Evolutionary conservation across 345 rosid genomes (phyloP).

Genomic region (Barbarea vulgaris): DNA sequence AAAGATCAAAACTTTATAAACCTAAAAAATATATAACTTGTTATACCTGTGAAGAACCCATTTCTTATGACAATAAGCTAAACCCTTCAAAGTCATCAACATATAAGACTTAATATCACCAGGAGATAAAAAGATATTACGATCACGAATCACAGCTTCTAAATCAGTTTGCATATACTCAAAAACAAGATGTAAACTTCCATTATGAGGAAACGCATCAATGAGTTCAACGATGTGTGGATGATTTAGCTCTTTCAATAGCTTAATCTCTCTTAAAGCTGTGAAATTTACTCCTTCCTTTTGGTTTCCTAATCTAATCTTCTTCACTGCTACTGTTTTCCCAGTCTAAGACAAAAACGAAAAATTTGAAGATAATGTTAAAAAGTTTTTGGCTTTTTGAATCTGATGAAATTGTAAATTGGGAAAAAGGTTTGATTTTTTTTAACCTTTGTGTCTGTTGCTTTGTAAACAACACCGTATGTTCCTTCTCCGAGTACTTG

Average conservation of each 20-base stretch:
- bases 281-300: conserved; percentile 70
- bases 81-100: conserved; percentile 60
- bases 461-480: conserved; percentile 67
- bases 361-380: neutral
- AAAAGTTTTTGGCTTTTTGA: neutral
- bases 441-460: conserved; percentile 55
- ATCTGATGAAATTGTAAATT: neutral
- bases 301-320: conserved; percentile 62
- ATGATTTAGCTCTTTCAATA: conserved; percentile 57
- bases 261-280: conserved; percentile 63
- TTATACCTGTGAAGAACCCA: conserved; percentile 63
- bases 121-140: conserved; percentile 58
- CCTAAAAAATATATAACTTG: neutral
- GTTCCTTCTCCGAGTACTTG: conserved; percentile 65
- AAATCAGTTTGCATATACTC: conserved; percentile 72
- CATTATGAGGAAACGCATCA: conserved; percentile 67
- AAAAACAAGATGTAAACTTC: conserved; percentile 60
- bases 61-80: conserved; percentile 60
- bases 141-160: conserved; percentile 68
- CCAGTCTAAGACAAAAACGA: conserved; percentile 44
- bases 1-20: neutral
- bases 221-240: conserved; percentile 58
- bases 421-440: conserved; percentile 1
- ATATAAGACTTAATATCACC: conserved; percentile 63
- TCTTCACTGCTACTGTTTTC: conserved; percentile 60